Percentiles rank a stretch among this genome's conserved stretches.
phyloP scores from a whole-genome alignment of 495 filamentous ascomycete genomes.

The Aspergillus homomorphus region DNA sequence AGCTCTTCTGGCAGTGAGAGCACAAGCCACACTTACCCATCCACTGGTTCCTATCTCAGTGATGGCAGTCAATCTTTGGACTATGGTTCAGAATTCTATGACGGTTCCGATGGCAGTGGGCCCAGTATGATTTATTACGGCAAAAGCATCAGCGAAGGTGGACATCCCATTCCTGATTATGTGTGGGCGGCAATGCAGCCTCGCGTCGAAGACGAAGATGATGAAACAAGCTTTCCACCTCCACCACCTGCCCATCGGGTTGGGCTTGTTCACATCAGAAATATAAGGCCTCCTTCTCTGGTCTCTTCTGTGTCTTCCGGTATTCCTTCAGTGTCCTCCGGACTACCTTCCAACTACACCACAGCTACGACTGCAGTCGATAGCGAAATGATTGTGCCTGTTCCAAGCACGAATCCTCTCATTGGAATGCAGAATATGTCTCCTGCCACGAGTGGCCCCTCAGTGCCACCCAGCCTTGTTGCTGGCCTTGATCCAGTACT shows the following conservation, averaged over 20 bases:
- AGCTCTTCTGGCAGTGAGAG: neutral
- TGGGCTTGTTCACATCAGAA: slow-evolving; percentile 23
- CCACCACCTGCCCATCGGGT: slow-evolving; percentile 49
- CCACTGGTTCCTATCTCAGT: no score
- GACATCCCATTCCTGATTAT: neutral
- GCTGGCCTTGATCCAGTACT: slow-evolving; percentile 63
- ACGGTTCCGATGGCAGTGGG: neutral
- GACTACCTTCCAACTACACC: neutral
- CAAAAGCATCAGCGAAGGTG: neutral
- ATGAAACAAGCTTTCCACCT: slow-evolving; percentile 45
- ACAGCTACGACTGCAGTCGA: neutral
- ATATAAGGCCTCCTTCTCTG: neutral
- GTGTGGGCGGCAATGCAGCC: slow-evolving; percentile 56
- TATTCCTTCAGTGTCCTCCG: neutral
- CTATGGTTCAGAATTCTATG: no score
- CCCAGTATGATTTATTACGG: neutral
- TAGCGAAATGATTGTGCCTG: neutral
- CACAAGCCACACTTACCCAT: no score
- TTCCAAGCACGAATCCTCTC: no score
- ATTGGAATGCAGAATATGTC: slow-evolving; percentile 4
- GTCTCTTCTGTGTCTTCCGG: neutral
- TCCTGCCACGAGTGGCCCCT: slow-evolving; percentile 36
- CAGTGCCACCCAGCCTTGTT: slow-evolving; percentile 65
- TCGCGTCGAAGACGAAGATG: slow-evolving; percentile 66
- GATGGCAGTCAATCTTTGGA: no score